Base-by-base conservation (phyloP, 352 stramenopile species). In the Globisporangium carolinianum region DNA sequence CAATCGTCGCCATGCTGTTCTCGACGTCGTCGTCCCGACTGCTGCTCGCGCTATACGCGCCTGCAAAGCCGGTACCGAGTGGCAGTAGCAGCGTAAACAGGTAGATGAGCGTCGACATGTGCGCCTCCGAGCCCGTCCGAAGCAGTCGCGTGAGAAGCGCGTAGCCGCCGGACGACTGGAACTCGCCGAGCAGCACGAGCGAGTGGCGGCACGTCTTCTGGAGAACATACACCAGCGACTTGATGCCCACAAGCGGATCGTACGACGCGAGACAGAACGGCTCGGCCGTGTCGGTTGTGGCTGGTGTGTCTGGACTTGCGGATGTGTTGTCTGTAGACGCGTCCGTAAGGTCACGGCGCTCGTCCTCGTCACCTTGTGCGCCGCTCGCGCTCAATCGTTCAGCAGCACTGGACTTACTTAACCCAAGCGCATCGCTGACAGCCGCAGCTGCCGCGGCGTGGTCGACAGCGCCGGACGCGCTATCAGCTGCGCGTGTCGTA, bases 141-240 rank as follows among this genome's bases (percentile, higher is more conserved):
- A 89, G 53, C 7, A 79, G 66, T 15, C 45, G 60, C 36, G 71
- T 62, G 6, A 93, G 47, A 37, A 91, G 60, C 18, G 69, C 55
- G 47, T 93, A 91, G 1, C 83, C 83, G 43, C 83, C 79, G 10
- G 71, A 79, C 0, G 61, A 73, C 7, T 87, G 69, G 43, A 93
- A 93, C 48, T 86, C 79, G 24, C 79, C 73, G 4, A 93, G 61
- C 5, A 93, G 60, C 17, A 79, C 75, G n/a, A 76, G 66, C 6
- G 76, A 83, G 51, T 76, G 81, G 1, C 73, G 73, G 54, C 68
- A 79, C 0, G 80, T 89, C 49, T 76, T 87, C 58, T 89, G 75
- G n/a, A 91, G 53, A 4, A 79, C 57, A 32, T 78, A 84, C 5
- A 89, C 58, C 5, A 91, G 50, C 7, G 67, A 60, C 39, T 75